phyloP scores from a whole-genome alignment of 2,329 filamentous ascomycete species.

The Pseudogymnoascus pannorum region DNA sequence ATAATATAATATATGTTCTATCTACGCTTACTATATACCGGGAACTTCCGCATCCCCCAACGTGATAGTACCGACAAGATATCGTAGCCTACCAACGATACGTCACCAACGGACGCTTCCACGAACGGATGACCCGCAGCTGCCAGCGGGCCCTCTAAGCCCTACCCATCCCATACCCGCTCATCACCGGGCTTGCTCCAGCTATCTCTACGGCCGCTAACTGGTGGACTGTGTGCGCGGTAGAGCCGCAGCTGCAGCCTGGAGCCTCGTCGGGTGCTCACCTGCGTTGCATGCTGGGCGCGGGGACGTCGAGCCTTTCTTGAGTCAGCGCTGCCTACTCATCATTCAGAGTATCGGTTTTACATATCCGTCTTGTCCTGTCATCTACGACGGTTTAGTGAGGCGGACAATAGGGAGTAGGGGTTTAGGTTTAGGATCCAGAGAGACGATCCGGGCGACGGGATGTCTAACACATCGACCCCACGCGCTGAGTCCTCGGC shows the following conservation, averaged over 20 bases:
- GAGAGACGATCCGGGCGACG: background rate
- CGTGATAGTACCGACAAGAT: background rate
- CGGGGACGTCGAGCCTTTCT: background rate
- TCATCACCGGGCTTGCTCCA: background rate
- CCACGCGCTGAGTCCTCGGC: background rate
- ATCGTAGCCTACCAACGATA: background rate
- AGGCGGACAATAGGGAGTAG: background rate
- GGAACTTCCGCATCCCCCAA: background rate
- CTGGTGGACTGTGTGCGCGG: background rate
- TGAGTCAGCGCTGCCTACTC: background rate
- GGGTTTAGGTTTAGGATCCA: background rate
- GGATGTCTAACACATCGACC: background rate
- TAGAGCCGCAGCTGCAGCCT: conserved; percentile 2
- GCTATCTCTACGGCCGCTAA: background rate
- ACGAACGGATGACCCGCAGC: background rate
- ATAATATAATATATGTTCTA: background rate
- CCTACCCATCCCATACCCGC: background rate
- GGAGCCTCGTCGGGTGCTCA: background rate
- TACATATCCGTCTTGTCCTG: background rate
- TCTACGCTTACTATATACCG: background rate
- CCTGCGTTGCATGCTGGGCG: background rate
- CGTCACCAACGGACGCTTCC: background rate
- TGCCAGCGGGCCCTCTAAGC: background rate
- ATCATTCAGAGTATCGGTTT: background rate
- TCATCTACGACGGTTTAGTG: background rate